Base-by-base conservation (phyloP, 2,329 filamentous ascomycete genomes). In the Diaporthe vaccinii region DNA sequence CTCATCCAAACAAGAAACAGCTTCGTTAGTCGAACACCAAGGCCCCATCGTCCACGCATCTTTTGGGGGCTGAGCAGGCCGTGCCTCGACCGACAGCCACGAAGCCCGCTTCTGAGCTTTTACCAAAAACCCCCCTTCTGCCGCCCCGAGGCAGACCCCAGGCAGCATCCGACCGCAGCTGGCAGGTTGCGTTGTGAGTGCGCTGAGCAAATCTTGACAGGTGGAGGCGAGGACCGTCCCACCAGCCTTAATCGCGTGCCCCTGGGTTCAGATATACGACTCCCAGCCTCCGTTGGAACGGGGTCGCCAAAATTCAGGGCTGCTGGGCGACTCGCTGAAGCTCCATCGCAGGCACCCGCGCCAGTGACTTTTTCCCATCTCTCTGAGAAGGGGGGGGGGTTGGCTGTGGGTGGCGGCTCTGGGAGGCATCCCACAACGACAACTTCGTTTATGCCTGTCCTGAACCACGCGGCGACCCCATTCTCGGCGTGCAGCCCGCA, bases 161-260 rank as follows among this genome's bases (percentile, higher is more conserved):
- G 61, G 41, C 61, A 49, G 34, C 65, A 55, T 41, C 65, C 65
- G 65, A 69, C n/a, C 65, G n/a, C 65, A 55, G 49, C 34, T 14
- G 46, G 31, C 14, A 39, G 46, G 22, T 28, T 55, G 49, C 65
- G 65, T 34, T 41, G 65, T 31, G 46, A 41, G 49, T 7, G 25
- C 4, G 34, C 49, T 69, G 49, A 39, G 65, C 34, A 69, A 69
- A 34, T 69, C 49, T 17, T 41, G 65, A 69, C n/a, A 55, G 15
- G 49, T 69, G 65, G 65, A 69, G 65, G 46, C 49, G 31, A 69
- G 49, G 34, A 69, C 34, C 34, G 65, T 69, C 41, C 65, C 65
- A 55, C 46, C 65, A 41, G 41, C 46, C 65, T 31, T 69, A 41
- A 55, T 69, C 49, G 65, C 34, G 65, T 39, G 49, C 65, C 65